Percentiles rank a stretch among this genome's conserved stretches.
phyloP scores from a whole-genome alignment of 2,329 filamentous ascomycete genomes.

The Parafenestella ontariensis region DNA sequence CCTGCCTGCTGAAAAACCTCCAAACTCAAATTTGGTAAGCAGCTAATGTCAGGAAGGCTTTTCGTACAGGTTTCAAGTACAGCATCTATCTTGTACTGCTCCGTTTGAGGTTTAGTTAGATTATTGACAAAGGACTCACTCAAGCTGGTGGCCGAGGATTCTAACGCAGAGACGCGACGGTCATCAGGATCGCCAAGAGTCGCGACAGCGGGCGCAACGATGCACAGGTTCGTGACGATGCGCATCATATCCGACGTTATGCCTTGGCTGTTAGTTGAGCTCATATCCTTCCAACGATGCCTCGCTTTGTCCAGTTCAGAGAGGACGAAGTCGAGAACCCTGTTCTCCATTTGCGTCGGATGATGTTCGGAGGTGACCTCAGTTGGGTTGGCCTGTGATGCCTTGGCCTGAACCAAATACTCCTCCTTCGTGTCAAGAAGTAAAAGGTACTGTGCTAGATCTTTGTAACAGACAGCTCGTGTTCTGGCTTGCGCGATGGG shows the following conservation, averaged over 20 bases:
- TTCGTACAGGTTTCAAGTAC: conserved; percentile 48
- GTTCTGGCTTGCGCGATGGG: conserved; percentile 55
- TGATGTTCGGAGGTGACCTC: conserved; percentile 23
- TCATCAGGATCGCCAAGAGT: conserved; percentile 25
- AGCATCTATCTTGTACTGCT: conserved; percentile 53
- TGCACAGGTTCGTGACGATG: conserved; percentile 57
- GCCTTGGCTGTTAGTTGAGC: conserved; percentile 52
- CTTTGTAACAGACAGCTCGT: conserved; percentile 47
- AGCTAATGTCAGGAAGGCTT: conserved; percentile 38
- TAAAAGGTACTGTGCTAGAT: conserved; percentile 60
- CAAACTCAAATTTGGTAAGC: conserved; percentile 17
- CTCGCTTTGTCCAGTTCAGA: conserved; percentile 55
- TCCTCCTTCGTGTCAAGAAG: conserved; percentile 34
- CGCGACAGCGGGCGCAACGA: conserved; percentile 48
- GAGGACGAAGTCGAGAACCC: conserved; percentile 55
- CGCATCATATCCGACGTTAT: conserved; percentile 60
- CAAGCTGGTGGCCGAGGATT: conserved; percentile 28
- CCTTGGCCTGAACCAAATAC: conserved; percentile 10
- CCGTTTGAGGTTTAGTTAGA: conserved; percentile 47
- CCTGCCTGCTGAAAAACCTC: conserved; percentile 35
- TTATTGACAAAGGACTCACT: conserved; percentile 42
- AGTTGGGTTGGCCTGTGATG: conserved; percentile 1
- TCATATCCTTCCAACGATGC: conserved; percentile 54
- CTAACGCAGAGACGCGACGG: conserved; percentile 30
- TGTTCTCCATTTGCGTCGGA: conserved; percentile 30